Percentiles rank a stretch among this genome's conserved stretches.
Evolutionary conservation across 179 eudicot genomes (phyloP).

Genomic region (Dionaea muscipula): DNA sequence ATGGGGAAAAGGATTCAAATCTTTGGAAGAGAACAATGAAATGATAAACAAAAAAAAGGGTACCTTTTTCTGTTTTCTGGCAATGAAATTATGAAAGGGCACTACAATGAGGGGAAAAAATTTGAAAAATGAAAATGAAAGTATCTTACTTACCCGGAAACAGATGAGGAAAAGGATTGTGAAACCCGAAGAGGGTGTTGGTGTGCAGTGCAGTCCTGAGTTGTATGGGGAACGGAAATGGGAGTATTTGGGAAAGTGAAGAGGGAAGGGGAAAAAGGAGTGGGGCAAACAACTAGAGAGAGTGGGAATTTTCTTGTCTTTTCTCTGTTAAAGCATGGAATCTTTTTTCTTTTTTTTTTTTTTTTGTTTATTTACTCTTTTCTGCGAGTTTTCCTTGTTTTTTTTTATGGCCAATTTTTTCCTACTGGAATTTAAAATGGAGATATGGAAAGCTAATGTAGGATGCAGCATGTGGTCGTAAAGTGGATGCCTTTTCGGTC

Average conservation of each 20-base stretch:
- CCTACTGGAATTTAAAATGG: no score
- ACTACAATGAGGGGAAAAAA: not conserved
- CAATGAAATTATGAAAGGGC: no score
- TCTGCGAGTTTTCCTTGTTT: no score
- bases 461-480: no score
- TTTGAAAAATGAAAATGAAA: not conserved
- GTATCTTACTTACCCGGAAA: not conserved
- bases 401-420: no score
- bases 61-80: no score
- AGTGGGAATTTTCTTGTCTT: not conserved
- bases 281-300: constrained; percentile 1
- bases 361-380: not conserved
- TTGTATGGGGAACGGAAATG: constrained; percentile 5
- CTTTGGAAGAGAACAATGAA: not conserved
- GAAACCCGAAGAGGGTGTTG: constrained; percentile 11
- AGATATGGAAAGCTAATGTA: no score
- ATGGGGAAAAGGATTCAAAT: not conserved
- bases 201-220: constrained; percentile 1
- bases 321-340: constrained; percentile 12
- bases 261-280: constrained; percentile 6
- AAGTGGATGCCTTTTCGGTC: no score
- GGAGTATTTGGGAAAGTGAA: constrained; percentile 5
- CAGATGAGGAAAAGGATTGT: constrained; percentile 3
- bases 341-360: constrained; percentile 4
- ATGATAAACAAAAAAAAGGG: not conserved